Evolutionary conservation across 1,284 basidiomycete species (phyloP), one percentile per base, ranked within the genome.

Genomic region (Irpex sp.): DNA sequence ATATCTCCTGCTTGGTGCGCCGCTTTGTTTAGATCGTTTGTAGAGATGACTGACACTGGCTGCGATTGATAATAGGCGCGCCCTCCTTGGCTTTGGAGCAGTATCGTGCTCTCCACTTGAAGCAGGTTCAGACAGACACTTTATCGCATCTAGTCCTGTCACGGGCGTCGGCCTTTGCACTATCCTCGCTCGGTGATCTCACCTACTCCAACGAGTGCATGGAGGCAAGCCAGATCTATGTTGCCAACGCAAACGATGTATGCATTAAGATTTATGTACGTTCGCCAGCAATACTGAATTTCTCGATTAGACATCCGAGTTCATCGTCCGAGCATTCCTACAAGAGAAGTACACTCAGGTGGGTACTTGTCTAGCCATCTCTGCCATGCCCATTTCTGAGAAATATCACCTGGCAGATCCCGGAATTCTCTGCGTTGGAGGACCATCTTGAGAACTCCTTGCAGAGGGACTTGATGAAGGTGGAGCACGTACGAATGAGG

Each of bases 71-170:
- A 47, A 54, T 63, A 93, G 91, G 87, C 65, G 87, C 89, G 26
- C 81, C 90, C 0, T 83, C 86, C 4, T 75, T 86, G 60, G 87
- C 89, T 1, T 69, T 93, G 65, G 86, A 92, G 61, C 92, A 94
- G 69, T 95, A 93, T 72, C 85, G 86, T 48, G 77, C 79, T 21
- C 82, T 95, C 77, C 84, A 86, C 63, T 78, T 92, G 66, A 94
- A 94, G 74, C 89, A 93, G 69, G 83, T 95, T 31, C 93, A 96
- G 73, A 83, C 88, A 64, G 93, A 96, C 70, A 95, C 93, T 0
- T 80, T 96, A 5, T 92, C 91, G 4, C 91, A 96, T 71, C 83
- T 92, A 62, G 75, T 93, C 55, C 81, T 94, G 40, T 86, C 91
- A 17, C 83, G 93, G 34, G 83, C 87, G n/a, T 85, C 87, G n/a